Conservation (phyloP, 164 flowering plant species). For the Amborella trichopoda region DNA sequence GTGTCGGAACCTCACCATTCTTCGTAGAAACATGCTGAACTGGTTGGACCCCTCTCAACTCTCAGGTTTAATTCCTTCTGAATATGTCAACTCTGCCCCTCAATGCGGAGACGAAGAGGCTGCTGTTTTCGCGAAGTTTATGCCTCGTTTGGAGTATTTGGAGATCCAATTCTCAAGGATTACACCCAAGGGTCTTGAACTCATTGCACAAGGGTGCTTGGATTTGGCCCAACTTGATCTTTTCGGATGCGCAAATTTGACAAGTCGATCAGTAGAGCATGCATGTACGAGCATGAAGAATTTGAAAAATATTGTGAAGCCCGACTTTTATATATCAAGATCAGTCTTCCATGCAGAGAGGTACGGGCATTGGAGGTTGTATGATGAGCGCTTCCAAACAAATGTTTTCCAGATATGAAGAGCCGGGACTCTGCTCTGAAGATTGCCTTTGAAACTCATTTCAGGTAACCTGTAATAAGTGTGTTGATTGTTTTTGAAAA, state of each 20-base stretch:
- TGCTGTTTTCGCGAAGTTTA: slow-evolving; percentile 41
- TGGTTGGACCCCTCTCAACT: slow-evolving; percentile 74
- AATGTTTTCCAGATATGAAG: slow-evolving; percentile 62
- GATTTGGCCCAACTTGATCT: slow-evolving; percentile 58
- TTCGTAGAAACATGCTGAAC: slow-evolving; percentile 64
- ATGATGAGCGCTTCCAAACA: slow-evolving; percentile 83
- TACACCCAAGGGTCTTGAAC: slow-evolving; percentile 45
- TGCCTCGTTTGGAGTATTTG: slow-evolving; percentile 58
- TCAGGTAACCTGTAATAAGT: too few species aligned
- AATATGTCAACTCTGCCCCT: slow-evolving; percentile 64
- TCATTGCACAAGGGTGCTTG: slow-evolving; percentile 45
- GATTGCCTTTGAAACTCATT: too few species aligned
- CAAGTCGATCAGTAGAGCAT: slow-evolving; percentile 47
- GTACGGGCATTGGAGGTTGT: slow-evolving; percentile 83
- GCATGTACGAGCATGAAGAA: slow-evolving; percentile 38
- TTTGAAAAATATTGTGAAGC: slow-evolving; percentile 49
- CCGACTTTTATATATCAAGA: slow-evolving; percentile 67
- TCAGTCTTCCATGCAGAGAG: slow-evolving; percentile 60
- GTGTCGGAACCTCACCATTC: slow-evolving; percentile 44
- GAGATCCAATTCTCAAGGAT: slow-evolving; percentile 71
- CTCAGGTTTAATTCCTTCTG: slow-evolving; percentile 49
- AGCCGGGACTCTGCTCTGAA: too few species aligned
- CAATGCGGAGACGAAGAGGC: slow-evolving; percentile 79
- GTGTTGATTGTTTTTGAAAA: too few species aligned
- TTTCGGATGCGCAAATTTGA: slow-evolving; percentile 70